Evolutionary conservation across 2,329 filamentous ascomycete genomes (phyloP), one percentile per base, ranked within the genome.

Genomic region (Reticulascus tulasneorum): DNA sequence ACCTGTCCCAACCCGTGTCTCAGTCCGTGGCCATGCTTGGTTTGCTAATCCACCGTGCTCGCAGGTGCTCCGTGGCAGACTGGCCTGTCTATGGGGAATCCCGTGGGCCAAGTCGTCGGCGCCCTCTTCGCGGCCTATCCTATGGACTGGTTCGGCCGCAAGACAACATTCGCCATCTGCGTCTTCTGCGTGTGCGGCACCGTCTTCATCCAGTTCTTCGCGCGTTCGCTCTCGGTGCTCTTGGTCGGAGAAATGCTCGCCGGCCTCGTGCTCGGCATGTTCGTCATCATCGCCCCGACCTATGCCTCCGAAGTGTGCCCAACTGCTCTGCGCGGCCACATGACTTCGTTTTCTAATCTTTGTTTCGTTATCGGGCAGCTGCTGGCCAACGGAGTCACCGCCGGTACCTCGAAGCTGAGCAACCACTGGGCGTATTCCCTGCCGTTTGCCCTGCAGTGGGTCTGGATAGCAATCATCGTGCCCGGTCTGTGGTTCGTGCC

Each of bases 131-230:
- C 65, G 8, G 66, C 63, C 2, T 69, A 69, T 31, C 67, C 66
- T 0, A 64, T 71, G 55, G 65, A 72, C 36, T 33, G 50, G 23
- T 67, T 63, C 31, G 69, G 69, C 10, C 62, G 68, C 20, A 68
- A 64, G 40, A 51, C 51, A 49, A 71, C 69, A 0, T 66, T 71
- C 25, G 64, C 59, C 37, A 50, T 51, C 5, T 73, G 67, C 43
- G 62, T 71, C 17, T 37, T 55, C 9, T 50, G 70, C 40, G 74
- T 71, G 3, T 65, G 67, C 10, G 64, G 58, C 2, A 69, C 79
- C 25, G 69, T 82, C 38, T 81, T 80, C 51, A 70, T 81, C 37
- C 75, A 80, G 45, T 80, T 81, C 60, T 82, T 80, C 47, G 75
- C 76, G 10, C 66, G 69, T 3, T 73, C 69, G 1, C 62, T 79